Conservation (phyloP, 2,329 filamentous ascomycete species). For the Mycosphaerella arachidis region DNA sequence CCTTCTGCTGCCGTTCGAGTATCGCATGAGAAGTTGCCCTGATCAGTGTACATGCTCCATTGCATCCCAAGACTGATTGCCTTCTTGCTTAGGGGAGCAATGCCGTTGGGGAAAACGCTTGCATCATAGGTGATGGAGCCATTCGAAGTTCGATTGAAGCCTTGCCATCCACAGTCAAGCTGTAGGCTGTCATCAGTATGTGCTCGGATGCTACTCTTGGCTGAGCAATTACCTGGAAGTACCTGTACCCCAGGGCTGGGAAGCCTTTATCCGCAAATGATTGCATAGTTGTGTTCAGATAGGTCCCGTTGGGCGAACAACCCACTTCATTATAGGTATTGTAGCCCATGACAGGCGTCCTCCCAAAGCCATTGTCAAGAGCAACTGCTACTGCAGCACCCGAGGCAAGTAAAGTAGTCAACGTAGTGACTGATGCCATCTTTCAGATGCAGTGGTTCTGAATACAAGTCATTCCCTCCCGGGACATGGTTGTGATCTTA, state of each 20-base stretch:
- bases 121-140: conserved; percentile 50
- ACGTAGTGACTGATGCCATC: background rate
- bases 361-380: conserved; percentile 27
- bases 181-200: background rate
- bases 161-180: conserved; percentile 56
- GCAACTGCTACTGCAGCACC: conserved; percentile 8
- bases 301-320: conserved; percentile 23
- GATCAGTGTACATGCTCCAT: conserved; percentile 52
- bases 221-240: conserved; percentile 41
- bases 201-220: background rate
- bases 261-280: conserved; percentile 18
- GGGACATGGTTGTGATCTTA: background rate
- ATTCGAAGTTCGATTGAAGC: conserved; percentile 35
- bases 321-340: conserved; percentile 27
- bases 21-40: conserved; percentile 27
- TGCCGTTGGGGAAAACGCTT: conserved; percentile 48
- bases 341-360: conserved; percentile 27
- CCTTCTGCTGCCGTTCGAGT: conserved; percentile 10
- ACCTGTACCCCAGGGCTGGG: conserved; percentile 45
- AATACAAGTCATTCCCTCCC: background rate
- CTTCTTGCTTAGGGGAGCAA: conserved; percentile 47
- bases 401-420: conserved; percentile 1
- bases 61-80: conserved; percentile 48
- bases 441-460: background rate
- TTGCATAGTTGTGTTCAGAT: conserved; percentile 18